A percentile compares a stretch with the other conserved stretches of the same genome.
phyloP scores from a whole-genome alignment of 257 asterid species.

The Coffea eugenioides region DNA sequence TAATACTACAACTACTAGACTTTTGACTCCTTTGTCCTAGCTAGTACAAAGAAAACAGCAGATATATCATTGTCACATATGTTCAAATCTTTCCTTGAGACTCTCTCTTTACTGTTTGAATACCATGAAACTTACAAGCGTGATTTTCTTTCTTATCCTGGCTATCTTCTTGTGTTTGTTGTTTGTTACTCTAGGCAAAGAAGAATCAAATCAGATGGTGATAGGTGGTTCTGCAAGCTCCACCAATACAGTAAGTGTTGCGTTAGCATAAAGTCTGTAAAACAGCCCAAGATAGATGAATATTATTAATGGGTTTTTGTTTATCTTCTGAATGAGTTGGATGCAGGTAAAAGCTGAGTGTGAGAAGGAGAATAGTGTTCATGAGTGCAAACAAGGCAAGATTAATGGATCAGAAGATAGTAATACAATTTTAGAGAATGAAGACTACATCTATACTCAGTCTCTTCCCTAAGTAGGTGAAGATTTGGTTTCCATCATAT shows the following conservation, averaged over 20 bases:
- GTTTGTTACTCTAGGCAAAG: constrained; percentile 3
- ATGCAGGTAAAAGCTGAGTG: constrained; percentile 31
- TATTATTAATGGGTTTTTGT: neutral
- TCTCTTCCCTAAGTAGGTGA: constrained; percentile 30
- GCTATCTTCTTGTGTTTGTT: neutral
- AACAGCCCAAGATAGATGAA: neutral
- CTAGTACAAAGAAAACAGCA: neutral
- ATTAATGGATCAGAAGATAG: constrained; percentile 17
- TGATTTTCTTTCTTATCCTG: neutral
- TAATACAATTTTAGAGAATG: constrained; percentile 35
- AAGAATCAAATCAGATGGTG: neutral
- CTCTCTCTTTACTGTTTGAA: neutral
- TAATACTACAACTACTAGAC: neutral
- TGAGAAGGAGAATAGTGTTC: constrained; percentile 16
- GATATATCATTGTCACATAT: neutral
- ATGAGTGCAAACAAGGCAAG: constrained; percentile 24
- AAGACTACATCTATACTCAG: constrained; percentile 47
- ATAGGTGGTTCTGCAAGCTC: neutral
- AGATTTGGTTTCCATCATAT: neutral
- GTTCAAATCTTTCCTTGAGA: neutral
- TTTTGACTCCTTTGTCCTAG: neutral
- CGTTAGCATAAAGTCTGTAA: too few relatives aligned
- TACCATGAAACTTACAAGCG: neutral
- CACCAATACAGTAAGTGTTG: neutral
- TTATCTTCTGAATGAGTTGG: constrained; percentile 1